Conservation (phyloP, 2,329 filamentous ascomycete genomes). For the Fusarium pseudograminearum region DNA sequence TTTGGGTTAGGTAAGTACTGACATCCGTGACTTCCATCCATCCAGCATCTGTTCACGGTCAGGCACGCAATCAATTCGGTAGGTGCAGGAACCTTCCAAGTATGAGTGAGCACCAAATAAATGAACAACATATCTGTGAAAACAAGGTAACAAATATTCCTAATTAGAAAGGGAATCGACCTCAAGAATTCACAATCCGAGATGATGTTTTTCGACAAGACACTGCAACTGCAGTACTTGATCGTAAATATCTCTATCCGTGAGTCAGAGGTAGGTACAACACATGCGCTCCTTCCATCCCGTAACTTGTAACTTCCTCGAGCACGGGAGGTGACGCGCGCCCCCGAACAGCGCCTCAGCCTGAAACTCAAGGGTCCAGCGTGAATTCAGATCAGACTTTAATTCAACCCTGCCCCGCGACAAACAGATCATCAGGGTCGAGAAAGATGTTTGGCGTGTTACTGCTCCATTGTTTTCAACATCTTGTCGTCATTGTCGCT, state of each 20-base stretch:
- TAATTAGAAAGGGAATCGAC: background rate
- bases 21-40: background rate
- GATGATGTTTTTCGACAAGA: background rate
- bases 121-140: background rate
- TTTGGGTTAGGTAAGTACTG: conserved; percentile 9
- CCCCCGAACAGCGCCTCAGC: conserved; percentile 15
- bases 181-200: background rate
- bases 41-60: background rate
- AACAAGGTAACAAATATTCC: background rate
- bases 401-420: conserved; percentile 12
- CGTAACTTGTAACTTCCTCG: background rate
- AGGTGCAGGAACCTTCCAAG: background rate
- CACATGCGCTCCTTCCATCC: background rate
- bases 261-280: background rate
- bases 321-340: background rate
- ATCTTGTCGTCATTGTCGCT: conserved; percentile 4
- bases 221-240: background rate
- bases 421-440: conserved; percentile 18
- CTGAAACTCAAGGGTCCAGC: conserved; percentile 40
- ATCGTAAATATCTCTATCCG: background rate
- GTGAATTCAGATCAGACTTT: conserved; percentile 16
- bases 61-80: background rate
- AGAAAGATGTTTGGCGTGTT: background rate
- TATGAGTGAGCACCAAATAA: background rate
- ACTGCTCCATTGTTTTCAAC: background rate